These are phyloP conservation scores for Cyberlindnera sargentensis DNA, from an alignment of 805 yeast species.

Conservation along the genomic window DNA sequence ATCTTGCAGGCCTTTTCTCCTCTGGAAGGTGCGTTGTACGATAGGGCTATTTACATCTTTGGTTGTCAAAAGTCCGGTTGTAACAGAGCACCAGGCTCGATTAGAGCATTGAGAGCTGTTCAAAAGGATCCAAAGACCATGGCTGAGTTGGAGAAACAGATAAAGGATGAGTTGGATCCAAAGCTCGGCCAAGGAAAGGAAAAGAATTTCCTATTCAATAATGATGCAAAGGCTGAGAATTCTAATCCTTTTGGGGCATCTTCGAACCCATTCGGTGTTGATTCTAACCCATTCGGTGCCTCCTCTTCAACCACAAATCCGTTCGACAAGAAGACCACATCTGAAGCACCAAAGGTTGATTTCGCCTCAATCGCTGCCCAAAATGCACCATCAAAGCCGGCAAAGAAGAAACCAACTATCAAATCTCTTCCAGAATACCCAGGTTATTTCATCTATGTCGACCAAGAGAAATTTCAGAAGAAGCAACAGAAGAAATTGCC, in stretches of 20 bases:
- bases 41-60: constrained; percentile 75
- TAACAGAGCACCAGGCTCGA: constrained; percentile 59
- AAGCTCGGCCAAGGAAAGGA: constrained; percentile 35
- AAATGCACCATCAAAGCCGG: constrained; percentile 17
- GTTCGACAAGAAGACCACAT: constrained; percentile 1
- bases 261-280: constrained; percentile 11
- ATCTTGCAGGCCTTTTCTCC: constrained; percentile 80
- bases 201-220: constrained; percentile 30
- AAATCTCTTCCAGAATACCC: constrained; percentile 44
- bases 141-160: constrained; percentile 30
- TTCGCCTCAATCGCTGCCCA: constrained; percentile 30
- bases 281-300: constrained; percentile 2
- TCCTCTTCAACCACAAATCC: not conserved
- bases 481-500: constrained; percentile 40
- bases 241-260: constrained; percentile 32
- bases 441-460: constrained; percentile 65
- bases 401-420: constrained; percentile 6
- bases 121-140: constrained; percentile 48
- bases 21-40: constrained; percentile 62
- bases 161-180: constrained; percentile 35
- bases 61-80: constrained; percentile 63
- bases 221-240: constrained; percentile 25
- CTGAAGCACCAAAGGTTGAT: constrained; percentile 5
- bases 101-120: constrained; percentile 74
- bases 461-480: constrained; percentile 55